Conservation (phyloP, 768 basidiomycete species). For the Boletus rex-veris region DNA sequence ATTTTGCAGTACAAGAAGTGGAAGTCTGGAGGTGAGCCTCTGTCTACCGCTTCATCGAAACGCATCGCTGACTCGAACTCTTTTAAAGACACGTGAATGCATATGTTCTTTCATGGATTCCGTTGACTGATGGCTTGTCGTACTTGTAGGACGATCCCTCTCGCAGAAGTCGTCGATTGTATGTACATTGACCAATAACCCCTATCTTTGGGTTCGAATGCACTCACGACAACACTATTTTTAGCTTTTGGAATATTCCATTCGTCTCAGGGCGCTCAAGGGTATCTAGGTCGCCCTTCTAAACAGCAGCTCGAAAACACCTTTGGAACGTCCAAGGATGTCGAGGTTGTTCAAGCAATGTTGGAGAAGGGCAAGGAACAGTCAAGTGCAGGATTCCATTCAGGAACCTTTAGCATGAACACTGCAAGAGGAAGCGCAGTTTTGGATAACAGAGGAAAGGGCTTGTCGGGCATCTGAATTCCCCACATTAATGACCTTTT, state of each 20-base stretch:
- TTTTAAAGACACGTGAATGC: constrained; percentile 63
- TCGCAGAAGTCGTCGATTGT: constrained; percentile 83
- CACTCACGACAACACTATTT: neutral
- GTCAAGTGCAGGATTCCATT: constrained; percentile 43
- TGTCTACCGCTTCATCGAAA: constrained; percentile 3
- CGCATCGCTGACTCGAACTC: constrained; percentile 9
- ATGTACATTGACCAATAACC: constrained; percentile 25
- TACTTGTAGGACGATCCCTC: constrained; percentile 55
- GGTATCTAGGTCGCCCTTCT: constrained; percentile 70
- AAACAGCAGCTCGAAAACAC: constrained; percentile 76
- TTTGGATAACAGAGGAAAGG: constrained; percentile 41
- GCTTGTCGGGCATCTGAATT: constrained; percentile 34
- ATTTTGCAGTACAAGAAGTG: constrained; percentile 64
- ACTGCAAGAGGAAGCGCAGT: constrained; percentile 33
- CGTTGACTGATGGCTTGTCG: constrained; percentile 12
- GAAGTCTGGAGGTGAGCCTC: constrained; percentile 67
- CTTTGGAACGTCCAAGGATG: constrained; percentile 64
- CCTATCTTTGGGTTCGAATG: neutral
- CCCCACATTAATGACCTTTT: neutral
- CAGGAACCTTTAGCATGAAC: constrained; percentile 15
- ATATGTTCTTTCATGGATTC: neutral
- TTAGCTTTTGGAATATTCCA: constrained; percentile 70
- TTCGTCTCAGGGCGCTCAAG: constrained; percentile 74
- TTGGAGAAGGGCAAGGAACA: constrained; percentile 64
- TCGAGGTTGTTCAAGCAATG: constrained; percentile 57